Evolutionary conservation across 345 rosid species (phyloP), one percentile per base, ranked within the genome.

Genomic region (Mangifera indica): DNA sequence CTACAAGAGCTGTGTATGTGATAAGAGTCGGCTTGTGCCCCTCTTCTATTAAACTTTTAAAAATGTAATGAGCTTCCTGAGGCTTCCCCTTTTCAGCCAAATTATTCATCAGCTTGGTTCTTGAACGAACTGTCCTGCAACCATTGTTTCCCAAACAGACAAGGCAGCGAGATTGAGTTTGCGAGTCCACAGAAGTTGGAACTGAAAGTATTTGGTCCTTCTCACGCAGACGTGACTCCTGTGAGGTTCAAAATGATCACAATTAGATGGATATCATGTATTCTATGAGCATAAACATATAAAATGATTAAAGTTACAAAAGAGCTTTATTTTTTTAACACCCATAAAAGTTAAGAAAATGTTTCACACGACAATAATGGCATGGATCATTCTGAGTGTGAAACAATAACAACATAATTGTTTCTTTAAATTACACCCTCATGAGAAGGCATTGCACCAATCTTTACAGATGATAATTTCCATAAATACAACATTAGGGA

Each of bases 11-110:
- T 55, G 95, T 94, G 85, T 92, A 90, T 55, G 98, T 92, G 77
- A 94, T 70, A 34, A 87, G 80, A 69, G 93, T 90, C 57, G 98
- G 97, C 69, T 74, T 87, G 81, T 94, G 97, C 57, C 97, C 93
- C 72, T 87, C 95, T 69, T 92, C 93, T 34, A 80, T 81, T 77
- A 92, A 84, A 70, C 72, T 74, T 74, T 85, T 72, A 70, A 90
- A 94, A 73, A 94, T 74, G 65, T 83, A 80, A 68, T 78, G 82
- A 34, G 93, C 97, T 74, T 94, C 98, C 57, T 79, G 88, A 55
- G 97, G 97, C 81, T 89, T 92, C 79, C 90, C 79, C 77, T 75
- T 85, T 79, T 84, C 87, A 77, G 89, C 82, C 82, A 92, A 82
- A 54, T 77, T 62, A 63, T 80, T 94, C 98, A 94, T 94, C 60